Evolutionary conservation across 176 grass and related monocot species (phyloP).

Genomic region (Pontederia paniculata): DNA sequence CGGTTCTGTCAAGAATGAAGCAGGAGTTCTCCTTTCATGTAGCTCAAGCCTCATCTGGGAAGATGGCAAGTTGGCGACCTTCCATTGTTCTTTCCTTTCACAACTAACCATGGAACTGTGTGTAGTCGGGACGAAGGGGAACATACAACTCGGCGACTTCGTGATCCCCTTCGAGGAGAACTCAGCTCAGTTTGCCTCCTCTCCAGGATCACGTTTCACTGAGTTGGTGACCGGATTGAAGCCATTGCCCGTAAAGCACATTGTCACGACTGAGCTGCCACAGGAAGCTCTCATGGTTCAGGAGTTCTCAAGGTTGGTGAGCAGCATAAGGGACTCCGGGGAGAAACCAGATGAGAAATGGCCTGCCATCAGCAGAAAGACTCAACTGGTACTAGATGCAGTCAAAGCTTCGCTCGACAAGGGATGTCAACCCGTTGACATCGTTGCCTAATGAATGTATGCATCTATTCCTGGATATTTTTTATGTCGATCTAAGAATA

Average conservation of each 20-base stretch:
- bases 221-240: slow-evolving; percentile 38
- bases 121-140: slow-evolving; percentile 41
- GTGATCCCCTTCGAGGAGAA: slow-evolving; percentile 54
- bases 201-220: slow-evolving; percentile 25
- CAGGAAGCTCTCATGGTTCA: slow-evolving; percentile 64
- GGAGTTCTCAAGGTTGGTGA: slow-evolving; percentile 53
- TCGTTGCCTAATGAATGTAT: slow-evolving; percentile 2
- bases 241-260: slow-evolving; percentile 36
- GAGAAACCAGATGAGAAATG: slow-evolving; percentile 55
- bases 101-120: slow-evolving; percentile 50
- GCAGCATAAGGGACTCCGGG: slow-evolving; percentile 35
- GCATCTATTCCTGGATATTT: no score
- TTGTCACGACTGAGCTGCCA: slow-evolving; percentile 31
- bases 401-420: slow-evolving; percentile 54
- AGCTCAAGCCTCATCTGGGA: slow-evolving; percentile 43
- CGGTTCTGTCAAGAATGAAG: slow-evolving; percentile 35
- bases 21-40: slow-evolving; percentile 46
- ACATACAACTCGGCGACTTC: slow-evolving; percentile 51
- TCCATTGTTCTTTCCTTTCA: slow-evolving; percentile 52
- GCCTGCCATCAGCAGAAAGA: slow-evolving; percentile 56
- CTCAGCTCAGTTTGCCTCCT: slow-evolving; percentile 26
- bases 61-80: slow-evolving; percentile 36
- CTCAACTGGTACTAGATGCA: slow-evolving; percentile 54
- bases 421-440: slow-evolving; percentile 30
- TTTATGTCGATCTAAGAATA: no score